phyloP scores from a whole-genome alignment of 1,284 basidiomycete genomes.

The Cutaneotrichosporon sp. region DNA sequence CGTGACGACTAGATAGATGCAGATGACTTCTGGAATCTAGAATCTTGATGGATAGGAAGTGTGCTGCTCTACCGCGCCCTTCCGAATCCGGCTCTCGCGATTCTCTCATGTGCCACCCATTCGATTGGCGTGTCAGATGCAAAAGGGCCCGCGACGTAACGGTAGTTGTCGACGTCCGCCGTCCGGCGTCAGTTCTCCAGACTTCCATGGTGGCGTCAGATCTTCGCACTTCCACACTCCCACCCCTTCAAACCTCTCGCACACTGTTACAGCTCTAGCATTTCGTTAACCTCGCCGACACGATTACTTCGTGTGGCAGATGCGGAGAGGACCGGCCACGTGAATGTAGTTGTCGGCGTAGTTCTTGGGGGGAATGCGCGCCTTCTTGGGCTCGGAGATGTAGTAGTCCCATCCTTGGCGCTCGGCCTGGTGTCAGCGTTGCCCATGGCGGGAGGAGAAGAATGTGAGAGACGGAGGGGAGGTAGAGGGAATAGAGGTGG shows the following conservation, averaged over 20 bases:
- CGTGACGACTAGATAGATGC: neutral
- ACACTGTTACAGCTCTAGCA: constrained; percentile 9
- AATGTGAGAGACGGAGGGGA: neutral
- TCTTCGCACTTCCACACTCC: neutral
- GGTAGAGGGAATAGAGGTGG: neutral
- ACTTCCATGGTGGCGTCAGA: too few species aligned
- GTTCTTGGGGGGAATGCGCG: constrained; percentile 77
- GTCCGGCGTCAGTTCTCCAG: too few species aligned
- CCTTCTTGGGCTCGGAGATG: constrained; percentile 69
- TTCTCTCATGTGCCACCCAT: too few species aligned
- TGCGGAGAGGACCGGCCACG: constrained; percentile 76
- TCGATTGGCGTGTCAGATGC: too few species aligned
- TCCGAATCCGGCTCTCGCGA: too few species aligned
- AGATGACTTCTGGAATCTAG: too few species aligned
- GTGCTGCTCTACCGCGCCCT: too few species aligned
- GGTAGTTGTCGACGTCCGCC: too few species aligned
- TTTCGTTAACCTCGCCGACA: neutral
- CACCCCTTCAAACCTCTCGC: neutral
- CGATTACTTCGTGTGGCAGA: constrained; percentile 86
- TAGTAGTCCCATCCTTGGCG: constrained; percentile 56
- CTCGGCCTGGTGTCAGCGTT: constrained; percentile 39
- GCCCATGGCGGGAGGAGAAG: neutral
- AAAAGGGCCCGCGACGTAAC: too few species aligned
- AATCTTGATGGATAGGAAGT: too few species aligned
- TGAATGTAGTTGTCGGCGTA: constrained; percentile 81